Conservation (phyloP, 1,284 basidiomycete genomes). For the Leccinum idahoense region DNA sequence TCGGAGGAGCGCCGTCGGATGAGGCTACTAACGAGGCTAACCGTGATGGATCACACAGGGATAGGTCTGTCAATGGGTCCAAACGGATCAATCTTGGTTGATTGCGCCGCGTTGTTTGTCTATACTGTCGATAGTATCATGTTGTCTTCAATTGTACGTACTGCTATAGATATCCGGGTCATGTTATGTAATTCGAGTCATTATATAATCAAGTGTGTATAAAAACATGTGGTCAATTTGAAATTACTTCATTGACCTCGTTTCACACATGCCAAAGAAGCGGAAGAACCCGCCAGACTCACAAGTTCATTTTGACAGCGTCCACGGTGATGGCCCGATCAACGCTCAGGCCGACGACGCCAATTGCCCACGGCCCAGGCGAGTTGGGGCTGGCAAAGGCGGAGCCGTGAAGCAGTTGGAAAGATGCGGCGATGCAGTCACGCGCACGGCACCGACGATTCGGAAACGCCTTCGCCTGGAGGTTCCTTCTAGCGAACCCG, state of each 20-base stretch:
- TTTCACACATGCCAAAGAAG: background rate
- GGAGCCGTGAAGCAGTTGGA: background rate
- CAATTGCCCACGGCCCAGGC: background rate
- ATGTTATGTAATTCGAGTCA: background rate
- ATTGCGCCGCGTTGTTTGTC: background rate
- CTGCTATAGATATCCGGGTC: background rate
- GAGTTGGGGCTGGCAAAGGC: background rate
- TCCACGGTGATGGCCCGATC: background rate
- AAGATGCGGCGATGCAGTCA: background rate
- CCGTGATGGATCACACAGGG: background rate
- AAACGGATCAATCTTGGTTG: background rate
- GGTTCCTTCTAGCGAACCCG: background rate
- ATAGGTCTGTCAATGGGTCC: background rate
- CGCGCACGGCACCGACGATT: background rate
- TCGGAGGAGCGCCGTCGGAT: background rate
- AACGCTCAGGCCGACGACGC: background rate
- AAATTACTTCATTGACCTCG: background rate
- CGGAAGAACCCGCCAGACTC: background rate
- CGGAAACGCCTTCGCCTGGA: background rate
- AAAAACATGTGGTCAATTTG: background rate
- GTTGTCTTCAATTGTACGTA: background rate
- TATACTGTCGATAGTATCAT: background rate
- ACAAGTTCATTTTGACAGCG: background rate
- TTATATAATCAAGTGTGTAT: background rate
- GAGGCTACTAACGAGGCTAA: background rate